Evolutionary conservation across 768 basidiomycete species (phyloP), one percentile per base, ranked within the genome.

Genomic region (Hygrocybe punicea): DNA sequence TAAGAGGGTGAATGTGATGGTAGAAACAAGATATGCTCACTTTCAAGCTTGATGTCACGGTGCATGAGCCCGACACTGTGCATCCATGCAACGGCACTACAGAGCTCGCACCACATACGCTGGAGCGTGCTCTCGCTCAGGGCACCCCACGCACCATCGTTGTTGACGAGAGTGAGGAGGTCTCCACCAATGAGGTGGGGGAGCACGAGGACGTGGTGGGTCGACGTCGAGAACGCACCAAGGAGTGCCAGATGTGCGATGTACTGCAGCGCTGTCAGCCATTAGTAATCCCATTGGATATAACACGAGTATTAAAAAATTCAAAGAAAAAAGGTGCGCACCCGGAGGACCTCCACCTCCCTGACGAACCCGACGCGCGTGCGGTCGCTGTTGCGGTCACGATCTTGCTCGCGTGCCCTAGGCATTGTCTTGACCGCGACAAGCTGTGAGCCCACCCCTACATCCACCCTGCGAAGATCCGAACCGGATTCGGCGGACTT

Each of bases 41-140:
- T 86, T 69, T 87, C 86, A n/a, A 87, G 83, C 73, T 96, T 96
- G 73, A 96, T 85, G 71, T 95, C 93, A 3, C 93, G 81, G 70
- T 96, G 93, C 1, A 96, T 92, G 39, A 94, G 78, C 1, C 85
- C 86, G 13, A 89, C 87, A 37, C 82, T 77, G 65, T 96, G 93
- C 83, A 96, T 85, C 90, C 91, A 96, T 5, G 83, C 85, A 0
- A 94, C 87, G 6, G 86, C 92, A 35, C 81, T 79, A 57, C 81
- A 84, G 3, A 96, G 76, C 70, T 94, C 93, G 34, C 77, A 76
- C 78, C 86, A 92, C 47, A 94, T 84, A 24, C 90, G 71, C 45
- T 82, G 71, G 3, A 92, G 72, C 16, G 88, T 78, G 6, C 71
- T 71, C 62, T 84, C 81, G 24, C 29, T 42, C 21, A 55, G 51